Conservation (phyloP, 148 eudicot genomes). For the Rhododendron molle region DNA sequence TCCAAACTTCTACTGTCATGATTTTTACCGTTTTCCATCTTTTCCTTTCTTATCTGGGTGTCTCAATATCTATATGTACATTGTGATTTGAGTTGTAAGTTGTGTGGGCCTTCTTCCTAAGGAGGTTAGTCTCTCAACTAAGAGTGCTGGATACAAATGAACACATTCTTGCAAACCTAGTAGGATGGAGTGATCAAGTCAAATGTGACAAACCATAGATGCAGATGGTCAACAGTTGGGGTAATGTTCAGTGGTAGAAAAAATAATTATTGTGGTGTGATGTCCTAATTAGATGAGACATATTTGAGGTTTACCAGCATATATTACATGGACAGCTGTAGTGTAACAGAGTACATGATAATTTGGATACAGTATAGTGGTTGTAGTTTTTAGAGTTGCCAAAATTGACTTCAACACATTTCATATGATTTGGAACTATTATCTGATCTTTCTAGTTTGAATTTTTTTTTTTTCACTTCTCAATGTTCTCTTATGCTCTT, state of each 20-base stretch:
- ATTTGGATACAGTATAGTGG: background rate
- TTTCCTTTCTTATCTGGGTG: background rate
- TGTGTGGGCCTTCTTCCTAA: background rate
- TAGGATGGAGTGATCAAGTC: background rate
- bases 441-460: background rate
- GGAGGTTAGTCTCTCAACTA: background rate
- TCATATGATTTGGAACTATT: background rate
- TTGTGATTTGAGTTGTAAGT: background rate
- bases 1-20: too few species aligned
- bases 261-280: background rate
- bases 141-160: background rate
- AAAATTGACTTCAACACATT: background rate
- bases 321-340: background rate
- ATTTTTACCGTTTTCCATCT: background rate
- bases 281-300: background rate
- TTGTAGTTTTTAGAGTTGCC: background rate
- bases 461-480: background rate
- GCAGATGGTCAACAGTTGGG: background rate
- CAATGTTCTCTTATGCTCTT: background rate
- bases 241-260: background rate
- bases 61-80: background rate
- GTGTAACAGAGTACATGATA: background rate
- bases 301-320: background rate
- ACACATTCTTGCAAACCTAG: background rate
- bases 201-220: background rate